Percentiles rank a stretch among this genome's conserved stretches.
Conservation (phyloP, 345 rosid genomes). For the Psidium friedrichsthalianum region DNA sequence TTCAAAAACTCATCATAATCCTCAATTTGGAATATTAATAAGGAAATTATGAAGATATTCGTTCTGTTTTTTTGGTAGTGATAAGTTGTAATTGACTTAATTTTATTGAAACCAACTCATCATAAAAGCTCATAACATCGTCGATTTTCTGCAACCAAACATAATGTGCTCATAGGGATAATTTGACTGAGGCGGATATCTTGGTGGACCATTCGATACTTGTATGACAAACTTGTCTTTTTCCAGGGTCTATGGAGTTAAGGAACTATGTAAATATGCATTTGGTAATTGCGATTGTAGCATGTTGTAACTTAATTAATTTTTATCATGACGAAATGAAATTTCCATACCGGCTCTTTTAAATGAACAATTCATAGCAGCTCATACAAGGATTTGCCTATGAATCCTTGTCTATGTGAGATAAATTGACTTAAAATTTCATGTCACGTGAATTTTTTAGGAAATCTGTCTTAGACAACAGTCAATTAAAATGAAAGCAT, state of each 20-base stretch:
- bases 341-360: not conserved
- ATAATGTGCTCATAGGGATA: not conserved
- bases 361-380: not conserved
- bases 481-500: no score
- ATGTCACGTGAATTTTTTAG: not conserved
- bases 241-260: not conserved
- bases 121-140: not conserved
- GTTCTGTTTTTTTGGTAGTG: not conserved
- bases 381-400: not conserved
- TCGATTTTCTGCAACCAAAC: not conserved
- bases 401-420: not conserved
- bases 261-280: no score
- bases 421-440: not conserved
- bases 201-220: no score
- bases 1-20: not conserved
- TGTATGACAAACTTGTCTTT: no score
- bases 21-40: not conserved
- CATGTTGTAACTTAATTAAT: no score
- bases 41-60: not conserved
- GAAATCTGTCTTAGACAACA: no score
- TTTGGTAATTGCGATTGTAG: no score
- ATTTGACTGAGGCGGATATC: not conserved
- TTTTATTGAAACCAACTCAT: no score
- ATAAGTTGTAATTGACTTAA: accelerated
- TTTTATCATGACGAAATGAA: not conserved